Evolutionary conservation across 2,329 filamentous ascomycete species (phyloP).

Genomic region (Leptographium galeiforme): DNA sequence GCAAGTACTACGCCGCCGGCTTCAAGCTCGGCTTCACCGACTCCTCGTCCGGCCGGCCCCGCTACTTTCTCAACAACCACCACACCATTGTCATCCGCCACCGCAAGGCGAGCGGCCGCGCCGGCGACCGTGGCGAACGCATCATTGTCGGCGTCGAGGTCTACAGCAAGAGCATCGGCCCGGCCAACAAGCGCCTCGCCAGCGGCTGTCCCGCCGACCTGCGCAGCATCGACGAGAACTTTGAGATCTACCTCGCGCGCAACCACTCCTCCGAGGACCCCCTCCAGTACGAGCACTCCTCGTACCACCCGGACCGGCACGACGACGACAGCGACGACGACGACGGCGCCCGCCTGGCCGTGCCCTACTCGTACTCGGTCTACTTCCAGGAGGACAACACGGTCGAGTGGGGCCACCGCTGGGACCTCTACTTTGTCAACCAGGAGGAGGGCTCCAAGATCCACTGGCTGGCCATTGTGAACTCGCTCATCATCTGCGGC

Average conservation of each 20-base stretch:
- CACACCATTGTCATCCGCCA: slow-evolving; percentile 74
- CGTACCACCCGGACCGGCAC: slow-evolving; percentile 42
- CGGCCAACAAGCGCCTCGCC: slow-evolving; percentile 42
- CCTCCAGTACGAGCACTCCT: slow-evolving; percentile 41
- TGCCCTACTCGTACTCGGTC: slow-evolving; percentile 81
- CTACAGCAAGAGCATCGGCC: slow-evolving; percentile 70
- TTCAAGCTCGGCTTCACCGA: slow-evolving; percentile 80
- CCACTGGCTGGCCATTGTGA: slow-evolving; percentile 80
- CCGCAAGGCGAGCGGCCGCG: slow-evolving; percentile 54
- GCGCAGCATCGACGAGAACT: slow-evolving; percentile 45
- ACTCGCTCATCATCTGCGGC: slow-evolving; percentile 72
- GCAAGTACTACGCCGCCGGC: slow-evolving; percentile 79
- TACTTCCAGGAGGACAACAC: slow-evolving; percentile 75
- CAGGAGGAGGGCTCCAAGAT: slow-evolving; percentile 70
- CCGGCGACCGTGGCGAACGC: slow-evolving; percentile 58
- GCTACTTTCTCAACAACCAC: slow-evolving; percentile 76
- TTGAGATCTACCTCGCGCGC: slow-evolving; percentile 55
- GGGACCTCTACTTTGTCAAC: slow-evolving; percentile 84
- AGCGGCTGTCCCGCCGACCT: slow-evolving; percentile 57
- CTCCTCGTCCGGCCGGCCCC: slow-evolving; percentile 41
- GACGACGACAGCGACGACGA: slow-evolving; percentile 43
- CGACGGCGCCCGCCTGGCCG: slow-evolving; percentile 52
- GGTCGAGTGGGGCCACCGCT: slow-evolving; percentile 71
- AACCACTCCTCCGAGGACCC: slow-evolving; percentile 40
- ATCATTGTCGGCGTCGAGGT: slow-evolving; percentile 83